Conservation (phyloP, 495 filamentous ascomycete species). For the Penicillium nucicola region DNA sequence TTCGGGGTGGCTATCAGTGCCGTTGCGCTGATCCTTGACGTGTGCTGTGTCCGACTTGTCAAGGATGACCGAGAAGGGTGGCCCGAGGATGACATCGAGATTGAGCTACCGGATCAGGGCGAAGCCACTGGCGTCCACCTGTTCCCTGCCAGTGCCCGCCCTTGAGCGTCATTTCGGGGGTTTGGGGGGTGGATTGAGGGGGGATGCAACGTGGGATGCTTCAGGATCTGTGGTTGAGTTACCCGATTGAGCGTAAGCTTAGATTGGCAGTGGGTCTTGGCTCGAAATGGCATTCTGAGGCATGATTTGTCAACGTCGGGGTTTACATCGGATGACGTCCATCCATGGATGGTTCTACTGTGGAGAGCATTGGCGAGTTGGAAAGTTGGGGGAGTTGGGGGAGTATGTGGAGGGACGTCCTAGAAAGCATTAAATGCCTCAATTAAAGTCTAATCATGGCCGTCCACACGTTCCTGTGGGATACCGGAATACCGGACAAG, state of each 20-base stretch:
- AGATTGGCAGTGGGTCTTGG: background rate
- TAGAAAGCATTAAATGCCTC: too few relatives aligned
- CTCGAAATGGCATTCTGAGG: background rate
- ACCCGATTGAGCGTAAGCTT: background rate
- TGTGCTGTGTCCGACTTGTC: conserved; percentile 35
- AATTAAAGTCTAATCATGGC: too few relatives aligned
- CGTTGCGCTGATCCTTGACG: conserved; percentile 35
- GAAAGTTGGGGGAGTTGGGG: too few relatives aligned
- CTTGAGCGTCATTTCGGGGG: background rate
- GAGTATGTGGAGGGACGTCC: too few relatives aligned
- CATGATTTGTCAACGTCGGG: conserved; percentile 8
- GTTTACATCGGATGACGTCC: background rate
- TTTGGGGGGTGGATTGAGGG: too few relatives aligned
- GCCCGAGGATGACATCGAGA: conserved; percentile 22
- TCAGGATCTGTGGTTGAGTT: background rate
- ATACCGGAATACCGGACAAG: too few relatives aligned
- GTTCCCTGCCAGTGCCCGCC: background rate
- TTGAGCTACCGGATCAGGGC: conserved; percentile 16
- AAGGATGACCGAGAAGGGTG: conserved; percentile 45
- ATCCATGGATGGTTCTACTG: too few relatives aligned
- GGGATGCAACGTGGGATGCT: background rate
- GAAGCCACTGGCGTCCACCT: conserved; percentile 15
- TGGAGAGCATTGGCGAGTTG: too few relatives aligned
- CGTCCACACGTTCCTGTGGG: too few relatives aligned
- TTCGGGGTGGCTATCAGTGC: conserved; percentile 43